These are phyloP conservation scores for Candida cerambycidarum DNA, from an alignment of 805 yeast genomes.

Conservation along the genomic window DNA sequence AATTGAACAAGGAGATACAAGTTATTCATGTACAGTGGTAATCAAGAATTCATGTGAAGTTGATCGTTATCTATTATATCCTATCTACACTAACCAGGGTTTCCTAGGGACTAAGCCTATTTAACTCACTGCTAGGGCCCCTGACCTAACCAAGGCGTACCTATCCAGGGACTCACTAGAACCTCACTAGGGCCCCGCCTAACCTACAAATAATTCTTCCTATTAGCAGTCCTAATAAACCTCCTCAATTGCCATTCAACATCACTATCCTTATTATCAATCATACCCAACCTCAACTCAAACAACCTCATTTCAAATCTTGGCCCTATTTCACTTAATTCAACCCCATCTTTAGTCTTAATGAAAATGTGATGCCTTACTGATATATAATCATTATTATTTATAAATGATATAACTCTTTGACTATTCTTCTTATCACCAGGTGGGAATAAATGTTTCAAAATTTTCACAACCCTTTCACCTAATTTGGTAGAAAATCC, in stretches of 20 bases:
- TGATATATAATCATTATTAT: conserved; percentile 86
- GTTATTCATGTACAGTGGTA: no score
- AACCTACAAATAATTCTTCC: conserved; percentile 78
- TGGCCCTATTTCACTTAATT: conserved; percentile 97
- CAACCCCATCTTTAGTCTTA: conserved; percentile 83
- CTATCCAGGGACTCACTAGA: no score
- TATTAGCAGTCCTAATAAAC: conserved; percentile 90
- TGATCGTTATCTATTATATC: no score
- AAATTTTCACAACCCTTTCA: conserved; percentile 70
- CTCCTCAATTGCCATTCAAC: conserved; percentile 96
- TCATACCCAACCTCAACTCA: conserved; percentile 83
- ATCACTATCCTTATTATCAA: conserved; percentile 95
- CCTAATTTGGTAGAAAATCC: conserved; percentile 83
- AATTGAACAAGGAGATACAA: no score
- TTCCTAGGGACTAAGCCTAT: no score
- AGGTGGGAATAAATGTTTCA: conserved; percentile 92
- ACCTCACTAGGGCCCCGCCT: no score
- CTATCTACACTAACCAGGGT: no score
- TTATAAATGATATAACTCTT: conserved; percentile 89
- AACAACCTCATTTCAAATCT: conserved; percentile 94
- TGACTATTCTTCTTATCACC: conserved; percentile 91
- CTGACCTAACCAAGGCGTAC: no score
- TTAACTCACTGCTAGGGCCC: no score
- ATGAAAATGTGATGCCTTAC: conserved; percentile 96
- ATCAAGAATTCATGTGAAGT: no score